Base-by-base conservation (phyloP, 1,139 yeast genomes). In the Hyphopichia buzzinii region DNA sequence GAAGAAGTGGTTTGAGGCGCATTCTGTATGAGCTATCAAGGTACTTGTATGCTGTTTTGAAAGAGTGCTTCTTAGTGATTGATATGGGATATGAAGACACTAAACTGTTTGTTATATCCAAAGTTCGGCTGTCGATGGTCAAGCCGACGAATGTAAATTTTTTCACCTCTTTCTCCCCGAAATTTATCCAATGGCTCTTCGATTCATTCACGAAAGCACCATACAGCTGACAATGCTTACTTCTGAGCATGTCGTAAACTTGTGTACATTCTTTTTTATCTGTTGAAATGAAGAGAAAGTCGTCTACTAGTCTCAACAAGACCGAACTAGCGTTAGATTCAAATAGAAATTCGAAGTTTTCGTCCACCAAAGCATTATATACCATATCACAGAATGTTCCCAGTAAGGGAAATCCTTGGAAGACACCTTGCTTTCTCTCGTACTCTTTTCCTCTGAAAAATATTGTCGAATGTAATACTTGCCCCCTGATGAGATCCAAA, bases 351-450 rank as follows among this genome's bases (percentile, higher is more conserved):
- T 48, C 43, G n/a, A 74, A 62, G 26, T 67, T 50, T 6, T 64
- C 54, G n/a, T 68, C 67, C 2, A 85, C 75, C 34, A 90, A 55
- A 7, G 74, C 68, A 46, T 84, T 86, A 48, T 85, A 84, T 1
- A 86, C 77, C 4, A 89, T 51, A 46, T 89, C 87, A 46, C 96
- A 89, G 26, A 92, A 67, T 2, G 81, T 64, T 1, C 87, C 74
- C 46, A 96, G 94, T 12, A 90, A 59, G 1, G 84, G 79, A 6
- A 88, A 79, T 0, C 98, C 98, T 59, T 92, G 98, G 36, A 85
- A 92, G 0, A 92, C 73, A 0, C 98, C 98, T 8, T 67, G 59
- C 28, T 61, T 72, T 40, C 95, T 67, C 19, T 58, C 55, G 42
- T 46, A 67, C 7, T 49, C 37, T 15, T 34, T 42, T 25, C 39